phyloP scores from a whole-genome alignment of 73 alveolate genomes.

The Tetrahymena thermophila region DNA sequence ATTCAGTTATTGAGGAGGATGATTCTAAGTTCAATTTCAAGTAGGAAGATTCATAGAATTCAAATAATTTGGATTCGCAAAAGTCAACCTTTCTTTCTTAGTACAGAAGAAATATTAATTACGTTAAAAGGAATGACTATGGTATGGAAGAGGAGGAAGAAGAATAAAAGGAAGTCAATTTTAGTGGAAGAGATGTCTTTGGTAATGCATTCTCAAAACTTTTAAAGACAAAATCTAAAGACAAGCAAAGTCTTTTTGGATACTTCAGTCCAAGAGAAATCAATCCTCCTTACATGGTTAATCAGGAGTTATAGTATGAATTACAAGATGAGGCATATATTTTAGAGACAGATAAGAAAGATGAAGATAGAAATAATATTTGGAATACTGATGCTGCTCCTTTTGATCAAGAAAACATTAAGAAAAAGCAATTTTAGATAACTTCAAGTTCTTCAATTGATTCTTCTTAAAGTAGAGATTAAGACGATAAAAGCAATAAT shows the following conservation, averaged over 20 bases:
- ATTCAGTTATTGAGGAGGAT: background rate
- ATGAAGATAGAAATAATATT: background rate
- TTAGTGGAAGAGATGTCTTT: background rate
- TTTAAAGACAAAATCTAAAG: background rate
- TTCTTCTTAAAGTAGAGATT: background rate
- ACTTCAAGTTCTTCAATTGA: background rate
- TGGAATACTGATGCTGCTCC: background rate
- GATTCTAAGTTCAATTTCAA: background rate
- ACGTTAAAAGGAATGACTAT: background rate
- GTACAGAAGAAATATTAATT: background rate
- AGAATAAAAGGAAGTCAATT: background rate
- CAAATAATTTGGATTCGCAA: background rate
- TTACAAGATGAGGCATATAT: background rate
- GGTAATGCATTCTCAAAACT: background rate
- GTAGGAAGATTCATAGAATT: background rate
- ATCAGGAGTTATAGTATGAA: background rate
- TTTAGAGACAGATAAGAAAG: background rate
- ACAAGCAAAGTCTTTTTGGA: background rate
- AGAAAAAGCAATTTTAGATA: background rate
- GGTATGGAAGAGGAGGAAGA: background rate
- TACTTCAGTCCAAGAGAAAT: background rate
- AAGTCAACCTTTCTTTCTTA: background rate
- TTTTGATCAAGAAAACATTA: background rate
- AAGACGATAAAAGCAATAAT: background rate
- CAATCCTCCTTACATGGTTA: background rate